Conservation (phyloP, 2,329 filamentous ascomycete genomes). For the Chaetothyriales sp. region DNA sequence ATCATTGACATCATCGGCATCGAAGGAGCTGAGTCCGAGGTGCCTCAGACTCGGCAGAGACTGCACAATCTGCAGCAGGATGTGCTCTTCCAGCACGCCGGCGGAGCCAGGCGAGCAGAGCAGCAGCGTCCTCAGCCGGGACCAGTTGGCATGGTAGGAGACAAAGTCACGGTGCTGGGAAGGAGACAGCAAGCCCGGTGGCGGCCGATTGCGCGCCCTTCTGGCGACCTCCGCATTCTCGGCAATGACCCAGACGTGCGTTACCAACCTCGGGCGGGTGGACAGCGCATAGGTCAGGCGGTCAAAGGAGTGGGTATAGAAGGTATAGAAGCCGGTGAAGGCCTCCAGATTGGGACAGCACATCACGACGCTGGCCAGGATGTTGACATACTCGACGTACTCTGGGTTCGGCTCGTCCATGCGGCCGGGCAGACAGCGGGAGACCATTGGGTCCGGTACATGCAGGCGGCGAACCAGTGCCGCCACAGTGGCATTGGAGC, state of each 20-base stretch:
- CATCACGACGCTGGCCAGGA: constrained; percentile 43
- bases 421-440: constrained; percentile 21
- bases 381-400: constrained; percentile 35
- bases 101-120: constrained; percentile 32
- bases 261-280: constrained; percentile 37
- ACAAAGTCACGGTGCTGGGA: constrained; percentile 38
- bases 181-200: constrained; percentile 33
- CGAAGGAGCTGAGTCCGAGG: constrained; percentile 40
- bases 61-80: constrained; percentile 39
- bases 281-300: constrained; percentile 41
- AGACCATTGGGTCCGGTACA: constrained; percentile 34
- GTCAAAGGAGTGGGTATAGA: constrained; percentile 39
- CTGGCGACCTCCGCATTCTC: constrained; percentile 28
- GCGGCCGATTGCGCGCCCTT: constrained; percentile 21
- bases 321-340: constrained; percentile 38
- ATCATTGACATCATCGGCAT: constrained; percentile 40
- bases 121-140: constrained; percentile 38
- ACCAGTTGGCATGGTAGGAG: constrained; percentile 37
- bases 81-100: constrained; percentile 36
- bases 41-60: constrained; percentile 38
- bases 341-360: constrained; percentile 43
- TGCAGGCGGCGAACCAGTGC: constrained; percentile 39
- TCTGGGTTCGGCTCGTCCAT: constrained; percentile 25
- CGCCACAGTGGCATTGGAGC: constrained; percentile 35
- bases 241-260: constrained; percentile 42